These are phyloP conservation scores for Debaryomyces sp. DNA, from an alignment of 1,139 yeast species.

Conservation along the genomic window DNA sequence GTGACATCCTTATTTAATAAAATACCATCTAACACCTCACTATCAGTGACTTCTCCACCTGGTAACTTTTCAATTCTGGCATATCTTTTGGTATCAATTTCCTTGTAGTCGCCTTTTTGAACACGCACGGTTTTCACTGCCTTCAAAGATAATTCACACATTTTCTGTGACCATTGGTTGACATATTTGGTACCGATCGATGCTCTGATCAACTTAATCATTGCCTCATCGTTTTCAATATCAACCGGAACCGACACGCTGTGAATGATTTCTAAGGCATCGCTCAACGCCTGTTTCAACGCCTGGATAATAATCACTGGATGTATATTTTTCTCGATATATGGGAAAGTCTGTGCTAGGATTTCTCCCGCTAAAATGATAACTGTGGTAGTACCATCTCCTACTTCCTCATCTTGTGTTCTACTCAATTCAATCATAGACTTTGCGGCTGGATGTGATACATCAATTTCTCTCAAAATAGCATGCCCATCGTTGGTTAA, in stretches of 20 bases:
- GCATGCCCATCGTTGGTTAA: slow-evolving; percentile 98
- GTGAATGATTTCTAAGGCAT: slow-evolving; percentile 87
- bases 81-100: slow-evolving; percentile 91
- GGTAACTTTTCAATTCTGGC: slow-evolving; percentile 95
- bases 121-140: slow-evolving; percentile 86
- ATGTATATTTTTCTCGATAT: slow-evolving; percentile 90
- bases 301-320: slow-evolving; percentile 97
- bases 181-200: slow-evolving; percentile 97
- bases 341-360: slow-evolving; percentile 92
- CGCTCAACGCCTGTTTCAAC: slow-evolving; percentile 84
- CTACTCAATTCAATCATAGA: slow-evolving; percentile 96
- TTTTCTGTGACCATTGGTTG: slow-evolving; percentile 85
- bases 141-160: slow-evolving; percentile 85
- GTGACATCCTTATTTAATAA: slow-evolving; percentile 95
- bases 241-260: slow-evolving; percentile 86
- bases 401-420: slow-evolving; percentile 99
- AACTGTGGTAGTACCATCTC: slow-evolving; percentile 97
- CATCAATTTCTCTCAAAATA: slow-evolving; percentile 84
- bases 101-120: slow-evolving; percentile 70
- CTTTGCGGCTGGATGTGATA: slow-evolving; percentile 97
- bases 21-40: slow-evolving; percentile 87
- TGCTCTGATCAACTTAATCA: slow-evolving; percentile 84
- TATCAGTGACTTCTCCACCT: slow-evolving; percentile 94
- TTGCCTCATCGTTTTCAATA: slow-evolving; percentile 77
- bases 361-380: slow-evolving; percentile 96